These are phyloP conservation scores for Conticribra guillardii DNA, from an alignment of 108 stramenopile genomes.

Conservation along the genomic window DNA sequence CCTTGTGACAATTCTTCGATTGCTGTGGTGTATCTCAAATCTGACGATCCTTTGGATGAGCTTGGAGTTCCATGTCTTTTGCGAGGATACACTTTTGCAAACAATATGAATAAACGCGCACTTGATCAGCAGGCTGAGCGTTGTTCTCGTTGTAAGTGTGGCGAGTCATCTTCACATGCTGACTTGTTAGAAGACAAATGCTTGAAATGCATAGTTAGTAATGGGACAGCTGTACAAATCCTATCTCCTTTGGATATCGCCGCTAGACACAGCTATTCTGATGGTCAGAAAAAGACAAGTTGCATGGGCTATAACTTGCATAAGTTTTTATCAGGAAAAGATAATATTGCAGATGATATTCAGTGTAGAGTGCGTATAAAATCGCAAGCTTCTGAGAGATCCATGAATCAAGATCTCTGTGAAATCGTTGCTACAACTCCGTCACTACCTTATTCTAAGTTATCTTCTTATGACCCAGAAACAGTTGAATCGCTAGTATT, in stretches of 20 bases:
- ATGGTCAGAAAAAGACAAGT: neutral
- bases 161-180: no score
- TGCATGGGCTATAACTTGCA: neutral
- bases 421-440: neutral
- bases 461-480: conserved; percentile 38
- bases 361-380: neutral
- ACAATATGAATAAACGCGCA: conserved; percentile 9
- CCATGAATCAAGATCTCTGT: neutral
- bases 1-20: no score
- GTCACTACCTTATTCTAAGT: conserved; percentile 11
- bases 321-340: conserved; percentile 1
- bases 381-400: no score
- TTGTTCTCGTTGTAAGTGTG: no score
- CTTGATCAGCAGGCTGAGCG: no score
- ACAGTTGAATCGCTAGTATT: conserved; percentile 40
- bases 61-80: conserved; percentile 35
- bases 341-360: neutral
- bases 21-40: conserved; percentile 25
- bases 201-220: conserved; percentile 18
- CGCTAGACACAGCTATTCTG: neutral
- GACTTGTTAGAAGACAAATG: conserved; percentile 4
- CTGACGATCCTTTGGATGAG: conserved; percentile 47
- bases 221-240: conserved; percentile 26
- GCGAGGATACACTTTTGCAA: conserved; percentile 41
- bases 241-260: conserved; percentile 13